These are phyloP conservation scores for Oxyria digyna DNA, from an alignment of 148 eudicot genomes.

Conservation along the genomic window DNA sequence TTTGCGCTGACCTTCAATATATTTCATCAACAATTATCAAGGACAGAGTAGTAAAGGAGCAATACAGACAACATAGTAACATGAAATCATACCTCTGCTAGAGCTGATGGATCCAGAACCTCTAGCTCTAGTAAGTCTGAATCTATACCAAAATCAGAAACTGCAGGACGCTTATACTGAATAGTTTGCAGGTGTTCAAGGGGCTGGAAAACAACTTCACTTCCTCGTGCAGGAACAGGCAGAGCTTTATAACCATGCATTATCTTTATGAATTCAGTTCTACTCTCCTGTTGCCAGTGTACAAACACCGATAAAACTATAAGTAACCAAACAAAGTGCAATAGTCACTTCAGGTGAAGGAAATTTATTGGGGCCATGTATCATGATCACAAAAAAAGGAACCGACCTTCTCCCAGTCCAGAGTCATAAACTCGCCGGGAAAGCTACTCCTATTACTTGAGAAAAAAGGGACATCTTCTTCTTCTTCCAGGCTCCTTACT, in stretches of 20 bases:
- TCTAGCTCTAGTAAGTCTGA: slow-evolving; percentile 27
- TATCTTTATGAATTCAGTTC: slow-evolving; percentile 67
- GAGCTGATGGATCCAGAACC: slow-evolving; percentile 23
- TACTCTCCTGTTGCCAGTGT: slow-evolving; percentile 52
- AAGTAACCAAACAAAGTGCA: slow-evolving; percentile 5
- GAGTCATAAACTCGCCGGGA: slow-evolving; percentile 38
- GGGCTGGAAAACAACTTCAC: slow-evolving; percentile 67
- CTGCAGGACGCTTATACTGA: slow-evolving; percentile 48
- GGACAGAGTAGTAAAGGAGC: not conserved
- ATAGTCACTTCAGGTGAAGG: slow-evolving; percentile 3
- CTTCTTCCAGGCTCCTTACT: slow-evolving; percentile 45
- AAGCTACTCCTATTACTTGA: slow-evolving; percentile 34
- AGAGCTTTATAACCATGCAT: slow-evolving; percentile 58
- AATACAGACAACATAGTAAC: slow-evolving; percentile 10
- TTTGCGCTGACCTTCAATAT: slow-evolving; percentile 48
- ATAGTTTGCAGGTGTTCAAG: slow-evolving; percentile 85
- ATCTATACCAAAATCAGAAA: slow-evolving; percentile 43
- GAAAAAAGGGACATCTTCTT: slow-evolving; percentile 50
- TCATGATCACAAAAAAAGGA: slow-evolving; percentile 18
- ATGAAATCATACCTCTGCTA: slow-evolving; percentile 39
- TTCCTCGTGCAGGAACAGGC: slow-evolving; percentile 59
- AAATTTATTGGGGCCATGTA: not conserved
- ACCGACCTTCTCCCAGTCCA: slow-evolving; percentile 84
- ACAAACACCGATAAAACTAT: slow-evolving; percentile 9
- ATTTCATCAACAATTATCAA: not conserved